These are phyloP conservation scores for Neurospora sp. DNA, from an alignment of 495 filamentous ascomycete species.

Conservation along the genomic window DNA sequence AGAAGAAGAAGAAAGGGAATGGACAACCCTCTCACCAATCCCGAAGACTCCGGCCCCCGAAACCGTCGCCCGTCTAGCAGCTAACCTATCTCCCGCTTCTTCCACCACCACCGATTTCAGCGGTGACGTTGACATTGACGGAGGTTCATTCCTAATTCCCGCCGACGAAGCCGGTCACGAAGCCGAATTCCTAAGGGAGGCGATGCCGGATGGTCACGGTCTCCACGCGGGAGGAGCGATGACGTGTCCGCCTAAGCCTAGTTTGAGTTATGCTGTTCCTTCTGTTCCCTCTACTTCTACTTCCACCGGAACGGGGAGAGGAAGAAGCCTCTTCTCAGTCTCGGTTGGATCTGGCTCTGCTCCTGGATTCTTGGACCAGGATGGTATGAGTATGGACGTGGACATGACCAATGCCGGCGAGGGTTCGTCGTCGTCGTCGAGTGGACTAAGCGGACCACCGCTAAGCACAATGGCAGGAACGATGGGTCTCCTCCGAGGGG, in stretches of 20 bases:
- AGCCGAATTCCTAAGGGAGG: conserved; percentile 25
- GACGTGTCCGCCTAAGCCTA: conserved; percentile 62
- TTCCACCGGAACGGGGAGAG: too few species aligned
- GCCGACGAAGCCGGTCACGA: conserved; percentile 8
- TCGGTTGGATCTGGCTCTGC: neutral
- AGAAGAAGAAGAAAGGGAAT: conserved; percentile 25
- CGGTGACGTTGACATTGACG: conserved; percentile 3
- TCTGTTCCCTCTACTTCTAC: neutral
- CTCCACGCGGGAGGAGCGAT: conserved; percentile 15
- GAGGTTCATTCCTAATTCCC: neutral
- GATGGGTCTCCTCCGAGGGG: conserved; percentile 16
- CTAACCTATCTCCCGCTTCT: conserved; percentile 28
- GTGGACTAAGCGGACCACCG: too few species aligned
- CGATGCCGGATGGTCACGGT: conserved; percentile 39
- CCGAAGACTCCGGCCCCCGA: conserved; percentile 46
- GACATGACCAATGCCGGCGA: too few species aligned
- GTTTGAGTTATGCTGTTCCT: neutral
- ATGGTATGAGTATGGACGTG: too few species aligned
- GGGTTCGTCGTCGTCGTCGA: too few species aligned
- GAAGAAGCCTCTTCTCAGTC: neutral
- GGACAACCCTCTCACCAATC: conserved; percentile 35
- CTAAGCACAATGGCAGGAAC: neutral
- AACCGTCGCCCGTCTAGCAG: conserved; percentile 30
- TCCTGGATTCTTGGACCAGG: neutral
- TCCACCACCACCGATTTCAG: conserved; percentile 4